These are phyloP conservation scores for Plantago elongata DNA, from an alignment of 257 asterid genomes.

Conservation along the genomic window DNA sequence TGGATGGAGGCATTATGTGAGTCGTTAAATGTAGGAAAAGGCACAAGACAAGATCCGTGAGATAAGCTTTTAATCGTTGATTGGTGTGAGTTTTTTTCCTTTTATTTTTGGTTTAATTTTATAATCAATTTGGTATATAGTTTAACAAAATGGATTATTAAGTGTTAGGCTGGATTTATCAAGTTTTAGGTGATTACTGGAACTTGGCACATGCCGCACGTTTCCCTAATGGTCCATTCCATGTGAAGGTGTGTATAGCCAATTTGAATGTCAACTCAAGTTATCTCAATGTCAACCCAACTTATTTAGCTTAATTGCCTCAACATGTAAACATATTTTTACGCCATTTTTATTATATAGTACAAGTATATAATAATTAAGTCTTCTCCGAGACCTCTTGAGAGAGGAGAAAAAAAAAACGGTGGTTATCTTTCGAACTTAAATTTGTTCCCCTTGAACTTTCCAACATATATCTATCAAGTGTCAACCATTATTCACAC, in stretches of 20 bases:
- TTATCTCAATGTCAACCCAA: conserved; percentile 5
- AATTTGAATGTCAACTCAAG: background rate
- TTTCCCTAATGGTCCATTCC: conserved; percentile 6
- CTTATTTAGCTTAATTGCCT: background rate
- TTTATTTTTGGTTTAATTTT: background rate
- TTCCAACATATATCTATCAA: no score
- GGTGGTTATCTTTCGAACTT: no score
- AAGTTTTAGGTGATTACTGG: background rate
- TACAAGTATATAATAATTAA: no score
- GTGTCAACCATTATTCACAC: no score
- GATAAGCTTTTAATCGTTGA: conserved; percentile 21
- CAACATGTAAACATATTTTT: no score
- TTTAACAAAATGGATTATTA: background rate
- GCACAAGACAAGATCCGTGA: conserved; percentile 36
- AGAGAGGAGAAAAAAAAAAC: no score
- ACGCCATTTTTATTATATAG: no score
- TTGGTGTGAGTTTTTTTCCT: background rate
- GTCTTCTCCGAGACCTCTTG: no score
- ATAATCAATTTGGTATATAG: background rate
- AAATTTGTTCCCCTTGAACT: no score
- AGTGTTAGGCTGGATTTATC: background rate
- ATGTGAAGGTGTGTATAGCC: background rate
- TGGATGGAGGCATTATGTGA: background rate
- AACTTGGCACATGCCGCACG: conserved; percentile 7
- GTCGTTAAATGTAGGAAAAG: background rate